phyloP scores from a whole-genome alignment of 164 flowering plant species.

The Vitis rotundifolia region DNA sequence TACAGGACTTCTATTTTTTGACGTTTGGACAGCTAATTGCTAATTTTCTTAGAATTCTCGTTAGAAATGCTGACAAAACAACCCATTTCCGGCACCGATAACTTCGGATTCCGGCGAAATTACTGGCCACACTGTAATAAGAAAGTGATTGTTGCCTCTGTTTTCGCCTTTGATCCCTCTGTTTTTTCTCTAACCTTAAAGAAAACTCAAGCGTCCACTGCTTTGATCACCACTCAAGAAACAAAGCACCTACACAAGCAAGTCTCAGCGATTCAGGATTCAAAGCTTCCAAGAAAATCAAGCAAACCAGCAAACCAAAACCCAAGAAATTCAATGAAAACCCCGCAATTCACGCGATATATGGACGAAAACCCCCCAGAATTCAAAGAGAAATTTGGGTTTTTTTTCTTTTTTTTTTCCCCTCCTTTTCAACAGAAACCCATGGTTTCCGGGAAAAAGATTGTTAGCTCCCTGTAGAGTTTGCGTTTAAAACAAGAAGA shows the following conservation, averaged over 20 bases:
- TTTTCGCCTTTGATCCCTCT: neutral
- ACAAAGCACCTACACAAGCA: neutral
- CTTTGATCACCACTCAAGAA: slow-evolving; percentile 16
- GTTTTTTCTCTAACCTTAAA: slow-evolving; percentile 17
- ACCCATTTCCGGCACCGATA: slow-evolving; percentile 4
- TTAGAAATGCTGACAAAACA: slow-evolving; percentile 16
- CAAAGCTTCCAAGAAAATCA: slow-evolving; percentile 19
- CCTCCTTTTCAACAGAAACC: slow-evolving; percentile 13
- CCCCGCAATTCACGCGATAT: neutral
- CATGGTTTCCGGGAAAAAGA: slow-evolving; percentile 12
- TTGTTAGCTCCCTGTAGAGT: too few species aligned
- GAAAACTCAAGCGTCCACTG: slow-evolving; percentile 27
- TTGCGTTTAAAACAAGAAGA: neutral
- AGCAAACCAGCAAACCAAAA: slow-evolving; percentile 7
- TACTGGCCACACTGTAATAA: neutral
- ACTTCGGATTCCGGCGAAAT: neutral
- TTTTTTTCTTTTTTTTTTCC: too few species aligned
- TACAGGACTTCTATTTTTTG: slow-evolving; percentile 28
- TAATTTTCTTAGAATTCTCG: slow-evolving; percentile 1
- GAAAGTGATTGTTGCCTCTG: neutral
- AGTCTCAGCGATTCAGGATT: slow-evolving; percentile 5
- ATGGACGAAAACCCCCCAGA: neutral
- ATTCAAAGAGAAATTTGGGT: neutral
- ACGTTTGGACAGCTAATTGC: slow-evolving; percentile 41
- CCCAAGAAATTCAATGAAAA: neutral